Percentiles rank a stretch among this genome's conserved stretches.
Conservation (phyloP, 495 filamentous ascomycete species). For the Penicillium taxi region DNA sequence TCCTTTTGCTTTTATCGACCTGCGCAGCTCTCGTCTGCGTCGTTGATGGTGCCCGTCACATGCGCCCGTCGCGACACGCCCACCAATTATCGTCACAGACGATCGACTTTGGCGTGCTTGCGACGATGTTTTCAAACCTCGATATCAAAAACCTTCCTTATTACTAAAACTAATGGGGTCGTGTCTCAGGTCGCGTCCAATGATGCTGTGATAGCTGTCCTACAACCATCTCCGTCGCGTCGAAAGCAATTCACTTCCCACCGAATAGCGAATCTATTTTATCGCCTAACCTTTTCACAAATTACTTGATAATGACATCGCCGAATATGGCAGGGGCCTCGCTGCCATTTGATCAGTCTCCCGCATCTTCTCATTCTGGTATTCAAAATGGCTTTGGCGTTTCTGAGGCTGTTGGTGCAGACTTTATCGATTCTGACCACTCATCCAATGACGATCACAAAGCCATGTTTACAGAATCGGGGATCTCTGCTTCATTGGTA, state of each 20-base stretch:
- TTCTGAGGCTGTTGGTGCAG: slow-evolving; percentile 19
- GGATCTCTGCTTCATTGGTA: slow-evolving; percentile 27
- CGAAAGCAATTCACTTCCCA: slow-evolving; percentile 13
- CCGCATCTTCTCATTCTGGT: slow-evolving; percentile 20
- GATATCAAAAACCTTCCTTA: slow-evolving; percentile 1
- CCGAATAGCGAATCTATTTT: slow-evolving; percentile 19
- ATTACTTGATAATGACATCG: slow-evolving; percentile 29
- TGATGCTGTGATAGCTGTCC: slow-evolving; percentile 30
- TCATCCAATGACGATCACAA: slow-evolving; percentile 42
- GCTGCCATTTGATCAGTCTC: slow-evolving; percentile 19
- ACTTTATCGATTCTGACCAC: slow-evolving; percentile 19
- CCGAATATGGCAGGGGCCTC: slow-evolving; percentile 23
- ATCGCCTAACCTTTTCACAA: too few species aligned
- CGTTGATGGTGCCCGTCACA: slow-evolving; percentile 4
- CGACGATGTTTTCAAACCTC: slow-evolving; percentile 3
- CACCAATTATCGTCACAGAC: slow-evolving; percentile 8
- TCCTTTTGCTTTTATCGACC: not conserved
- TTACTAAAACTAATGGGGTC: slow-evolving; percentile 14
- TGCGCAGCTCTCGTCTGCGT: slow-evolving; percentile 2
- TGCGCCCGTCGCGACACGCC: slow-evolving; percentile 21
- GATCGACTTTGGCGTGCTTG: slow-evolving; percentile 9
- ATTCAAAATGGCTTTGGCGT: slow-evolving; percentile 20
- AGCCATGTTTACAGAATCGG: slow-evolving; percentile 47
- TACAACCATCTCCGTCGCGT: slow-evolving; percentile 17
- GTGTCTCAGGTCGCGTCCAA: slow-evolving; percentile 19